phyloP scores from a whole-genome alignment of 441 rosid genomes.

The Arabidopsis lyrata region DNA sequence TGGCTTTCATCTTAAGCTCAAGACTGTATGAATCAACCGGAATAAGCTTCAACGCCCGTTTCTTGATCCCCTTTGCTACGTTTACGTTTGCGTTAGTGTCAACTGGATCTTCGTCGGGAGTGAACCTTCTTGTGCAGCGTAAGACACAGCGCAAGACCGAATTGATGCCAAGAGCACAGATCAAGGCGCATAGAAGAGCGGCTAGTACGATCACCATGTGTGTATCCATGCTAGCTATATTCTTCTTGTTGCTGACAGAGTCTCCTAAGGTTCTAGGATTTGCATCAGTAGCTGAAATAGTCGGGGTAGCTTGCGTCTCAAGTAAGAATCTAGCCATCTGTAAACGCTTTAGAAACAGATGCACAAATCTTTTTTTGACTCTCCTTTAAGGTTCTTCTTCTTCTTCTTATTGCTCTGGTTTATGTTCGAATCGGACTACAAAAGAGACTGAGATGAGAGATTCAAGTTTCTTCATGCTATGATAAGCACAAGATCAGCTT shows the following conservation, averaged over 20 bases:
- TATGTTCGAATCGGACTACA: conserved; percentile 11
- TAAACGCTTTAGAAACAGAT: not conserved
- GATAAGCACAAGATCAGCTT: not conserved
- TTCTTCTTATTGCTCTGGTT: not conserved
- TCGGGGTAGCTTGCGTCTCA: conserved; percentile 31
- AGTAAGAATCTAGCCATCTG: conserved; percentile 33
- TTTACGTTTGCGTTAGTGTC: conserved; percentile 44
- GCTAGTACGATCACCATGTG: conserved; percentile 84
- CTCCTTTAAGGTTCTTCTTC: conserved; percentile 12
- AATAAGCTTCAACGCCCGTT: conserved; percentile 63
- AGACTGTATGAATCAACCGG: conserved; percentile 60
- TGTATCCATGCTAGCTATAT: conserved; percentile 65
- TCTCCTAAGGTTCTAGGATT: conserved; percentile 13
- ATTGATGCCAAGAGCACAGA: conserved; percentile 74
- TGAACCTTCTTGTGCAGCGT: conserved; percentile 69
- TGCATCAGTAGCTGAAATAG: conserved; percentile 30
- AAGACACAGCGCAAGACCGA: conserved; percentile 70
- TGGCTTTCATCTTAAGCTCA: conserved; percentile 52
- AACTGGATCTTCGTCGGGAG: conserved; percentile 44
- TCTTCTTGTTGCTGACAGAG: conserved; percentile 17
- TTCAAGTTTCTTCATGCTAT: conserved; percentile 14
- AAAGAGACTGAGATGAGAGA: conserved; percentile 2
- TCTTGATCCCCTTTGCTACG: conserved; percentile 62
- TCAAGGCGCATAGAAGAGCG: conserved; percentile 72
- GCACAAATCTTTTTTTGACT: not conserved